A percentile compares a stretch with the other conserved stretches of the same genome.
phyloP scores from a whole-genome alignment of 2,329 filamentous ascomycete species.

The Plenodomus biglobosus region DNA sequence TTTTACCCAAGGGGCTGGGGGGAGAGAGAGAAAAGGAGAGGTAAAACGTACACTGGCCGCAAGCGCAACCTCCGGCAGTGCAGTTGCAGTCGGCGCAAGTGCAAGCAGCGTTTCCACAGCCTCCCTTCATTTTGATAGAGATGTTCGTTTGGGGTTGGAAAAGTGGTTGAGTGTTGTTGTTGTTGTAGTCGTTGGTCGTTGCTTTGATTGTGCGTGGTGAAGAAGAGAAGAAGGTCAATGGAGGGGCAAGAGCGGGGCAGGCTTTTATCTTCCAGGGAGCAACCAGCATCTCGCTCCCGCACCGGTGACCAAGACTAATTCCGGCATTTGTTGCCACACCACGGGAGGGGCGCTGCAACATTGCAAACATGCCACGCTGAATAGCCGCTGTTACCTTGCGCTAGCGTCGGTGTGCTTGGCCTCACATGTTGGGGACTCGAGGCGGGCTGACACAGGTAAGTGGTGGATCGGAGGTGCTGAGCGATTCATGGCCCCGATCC shows the following conservation, averaged over 20 bases:
- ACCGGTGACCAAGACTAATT: constrained; percentile 12
- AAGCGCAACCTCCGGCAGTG: constrained; percentile 36
- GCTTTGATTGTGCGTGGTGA: constrained; percentile 10
- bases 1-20: too few relatives aligned
- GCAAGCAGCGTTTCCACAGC: constrained; percentile 40
- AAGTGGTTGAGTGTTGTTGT: constrained; percentile 4
- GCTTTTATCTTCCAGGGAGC: constrained; percentile 19
- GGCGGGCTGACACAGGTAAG: constrained; percentile 1
- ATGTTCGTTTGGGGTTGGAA: constrained; percentile 7
- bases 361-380: constrained; percentile 12
- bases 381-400: constrained; percentile 18
- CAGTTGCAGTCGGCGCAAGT: constrained; percentile 40
- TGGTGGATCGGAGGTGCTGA: not conserved
- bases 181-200: constrained; percentile 3
- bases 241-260: constrained; percentile 17
- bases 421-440: constrained; percentile 6
- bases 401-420: not conserved
- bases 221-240: constrained; percentile 4
- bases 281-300: not conserved
- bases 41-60: constrained; percentile 20
- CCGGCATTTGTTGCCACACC: constrained; percentile 3
- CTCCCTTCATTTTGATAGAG: constrained; percentile 34
- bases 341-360: not conserved
- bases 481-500: constrained; percentile 7
- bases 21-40: not conserved